Evolutionary conservation across 1,139 yeast species (phyloP).

Genomic region (Protomyces inundatus): DNA sequence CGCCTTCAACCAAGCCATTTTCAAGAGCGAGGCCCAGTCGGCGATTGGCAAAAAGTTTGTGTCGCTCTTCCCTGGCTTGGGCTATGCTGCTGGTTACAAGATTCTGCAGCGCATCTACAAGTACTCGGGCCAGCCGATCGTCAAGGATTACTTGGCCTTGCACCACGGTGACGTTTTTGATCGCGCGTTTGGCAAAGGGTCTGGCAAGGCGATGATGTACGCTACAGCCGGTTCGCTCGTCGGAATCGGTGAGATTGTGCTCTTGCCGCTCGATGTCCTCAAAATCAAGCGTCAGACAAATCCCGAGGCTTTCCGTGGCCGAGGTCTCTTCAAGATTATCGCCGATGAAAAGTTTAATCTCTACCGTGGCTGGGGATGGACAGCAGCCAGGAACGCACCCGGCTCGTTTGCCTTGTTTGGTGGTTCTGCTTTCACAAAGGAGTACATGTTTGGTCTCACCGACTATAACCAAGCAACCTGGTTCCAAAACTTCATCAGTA

Average conservation of each 20-base stretch:
- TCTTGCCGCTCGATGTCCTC: slow-evolving; percentile 90
- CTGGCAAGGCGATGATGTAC: slow-evolving; percentile 91
- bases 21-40: slow-evolving; percentile 72
- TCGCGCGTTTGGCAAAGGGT: slow-evolving; percentile 76
- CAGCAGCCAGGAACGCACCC: slow-evolving; percentile 98
- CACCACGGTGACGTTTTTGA: slow-evolving; percentile 72
- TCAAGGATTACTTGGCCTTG: slow-evolving; percentile 73
- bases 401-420: slow-evolving; percentile 97
- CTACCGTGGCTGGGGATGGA: slow-evolving; percentile 99
- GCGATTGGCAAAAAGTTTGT: slow-evolving; percentile 65
- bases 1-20: slow-evolving; percentile 78
- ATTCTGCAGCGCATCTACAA: slow-evolving; percentile 95
- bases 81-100: slow-evolving; percentile 96
- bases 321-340: slow-evolving; percentile 83
- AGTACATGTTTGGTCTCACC: slow-evolving; percentile 75
- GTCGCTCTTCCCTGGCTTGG: slow-evolving; percentile 94
- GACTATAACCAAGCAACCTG: slow-evolving; percentile 92
- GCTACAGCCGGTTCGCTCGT: slow-evolving; percentile 90
- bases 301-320: slow-evolving; percentile 96
- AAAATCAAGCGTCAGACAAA: slow-evolving; percentile 98
- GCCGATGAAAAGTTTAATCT: slow-evolving; percentile 88
- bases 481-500: slow-evolving; percentile 89
- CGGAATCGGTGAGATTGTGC: slow-evolving; percentile 95
- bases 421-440: slow-evolving; percentile 98
- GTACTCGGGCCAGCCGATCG: slow-evolving; percentile 99